Base-by-base conservation (phyloP, 768 basidiomycete species). In the Tylopilus sp. region DNA sequence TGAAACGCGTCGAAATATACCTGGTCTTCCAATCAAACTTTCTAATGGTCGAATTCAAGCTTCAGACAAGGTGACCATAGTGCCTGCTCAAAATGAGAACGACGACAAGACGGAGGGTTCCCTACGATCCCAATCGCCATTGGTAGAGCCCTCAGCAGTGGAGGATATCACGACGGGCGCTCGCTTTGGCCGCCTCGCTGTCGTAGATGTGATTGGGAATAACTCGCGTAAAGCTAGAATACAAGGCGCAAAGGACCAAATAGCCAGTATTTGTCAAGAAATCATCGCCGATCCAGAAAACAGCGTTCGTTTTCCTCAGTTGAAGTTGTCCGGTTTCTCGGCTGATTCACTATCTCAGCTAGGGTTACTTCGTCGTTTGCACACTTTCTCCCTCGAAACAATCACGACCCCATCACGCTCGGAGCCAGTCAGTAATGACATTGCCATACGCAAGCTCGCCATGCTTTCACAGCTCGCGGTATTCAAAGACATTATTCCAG, bases 251-350 rank as follows among this genome's bases (percentile, higher is more conserved):
- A 92, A 95, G 61, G 93, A 97, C 64, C 94, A 98, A 71, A 91
- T 98, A 55, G 97, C 94, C 1, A 76, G 79, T 25, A 82, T 98
- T 28, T 97, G 94, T 65, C 92, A 97, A 63, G 95, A 98, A 60
- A 90, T 98, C 48, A 73, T 97, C 43, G 81, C 88, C 21, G 95
- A 98, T 56, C 95, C 95, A 22, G 97, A 99, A 72, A 93, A 92
- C 63, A 91, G 86, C 53, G 95, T 97, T 66, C 64, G 88, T 75
- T 38, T 43, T 8, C 51, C 22, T 31, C 36, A 4, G 47, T 26
- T n/a, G 50, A 39, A 30, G 17, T 22, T 45, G 51, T 48, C 3
- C 20, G 25, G 39, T 56, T 41, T 49, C 44, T 50, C 42, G 40
- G 48, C 52, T 64, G 42, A 65, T 43, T 41, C 38, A 28, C 52